A percentile compares a stretch with the other conserved stretches of the same genome.
Evolutionary conservation across 805 yeast genomes (phyloP).

Genomic region (Sungouiozyma intestinalis): DNA sequence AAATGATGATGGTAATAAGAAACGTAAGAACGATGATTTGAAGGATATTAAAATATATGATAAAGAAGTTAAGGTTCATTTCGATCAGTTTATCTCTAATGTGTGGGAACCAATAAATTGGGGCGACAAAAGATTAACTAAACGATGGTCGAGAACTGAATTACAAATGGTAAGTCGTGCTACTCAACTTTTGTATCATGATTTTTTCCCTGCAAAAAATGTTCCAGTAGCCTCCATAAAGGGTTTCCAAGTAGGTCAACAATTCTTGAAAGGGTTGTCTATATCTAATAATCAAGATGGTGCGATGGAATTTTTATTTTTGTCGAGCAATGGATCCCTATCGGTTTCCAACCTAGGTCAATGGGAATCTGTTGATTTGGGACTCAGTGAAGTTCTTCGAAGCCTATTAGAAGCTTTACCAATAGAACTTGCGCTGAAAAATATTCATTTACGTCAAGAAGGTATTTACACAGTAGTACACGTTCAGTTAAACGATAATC

Average conservation of each 20-base stretch:
- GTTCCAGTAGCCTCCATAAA: background rate
- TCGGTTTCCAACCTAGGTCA: background rate
- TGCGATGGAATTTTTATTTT: background rate
- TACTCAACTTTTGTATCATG: background rate
- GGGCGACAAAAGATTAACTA: no score
- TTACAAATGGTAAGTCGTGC: background rate
- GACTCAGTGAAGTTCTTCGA: background rate
- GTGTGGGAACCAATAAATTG: background rate
- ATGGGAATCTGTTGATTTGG: background rate
- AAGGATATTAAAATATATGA: background rate
- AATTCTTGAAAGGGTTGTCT: background rate
- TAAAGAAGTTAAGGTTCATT: background rate
- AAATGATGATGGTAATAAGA: no score
- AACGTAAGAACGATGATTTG: background rate
- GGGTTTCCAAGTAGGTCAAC: background rate
- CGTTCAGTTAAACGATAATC: background rate
- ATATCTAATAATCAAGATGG: background rate
- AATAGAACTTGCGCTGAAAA: background rate
- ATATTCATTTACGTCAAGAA: background rate
- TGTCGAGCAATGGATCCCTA: background rate
- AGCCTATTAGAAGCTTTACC: background rate
- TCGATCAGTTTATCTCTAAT: background rate
- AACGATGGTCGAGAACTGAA: background rate
- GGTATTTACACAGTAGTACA: background rate
- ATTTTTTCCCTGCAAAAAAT: background rate